Evolutionary conservation across 257 asterid species (phyloP).

Genomic region (Haberlea rhodopensis): DNA sequence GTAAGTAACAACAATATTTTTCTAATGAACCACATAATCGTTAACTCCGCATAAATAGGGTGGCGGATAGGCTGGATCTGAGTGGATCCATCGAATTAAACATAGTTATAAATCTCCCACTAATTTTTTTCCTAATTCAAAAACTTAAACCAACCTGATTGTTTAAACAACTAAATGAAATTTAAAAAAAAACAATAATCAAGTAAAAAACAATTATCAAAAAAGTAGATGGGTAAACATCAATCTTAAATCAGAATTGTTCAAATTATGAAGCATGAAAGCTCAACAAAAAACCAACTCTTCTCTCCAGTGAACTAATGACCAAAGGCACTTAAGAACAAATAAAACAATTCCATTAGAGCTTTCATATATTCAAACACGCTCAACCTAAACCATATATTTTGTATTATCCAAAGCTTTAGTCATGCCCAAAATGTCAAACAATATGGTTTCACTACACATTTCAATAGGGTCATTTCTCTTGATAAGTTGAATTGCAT

Average conservation of each 20-base stretch:
- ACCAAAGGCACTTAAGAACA: neutral
- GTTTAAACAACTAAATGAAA: too few species aligned
- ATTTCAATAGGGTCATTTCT: neutral
- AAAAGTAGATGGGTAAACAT: neutral
- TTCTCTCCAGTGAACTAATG: too few species aligned
- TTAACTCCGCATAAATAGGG: neutral
- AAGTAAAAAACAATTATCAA: neutral
- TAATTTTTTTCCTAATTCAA: neutral
- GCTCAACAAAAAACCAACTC: too few species aligned
- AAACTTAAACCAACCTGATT: neutral
- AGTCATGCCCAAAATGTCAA: neutral
- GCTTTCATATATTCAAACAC: neutral
- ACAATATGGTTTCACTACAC: neutral
- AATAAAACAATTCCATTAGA: neutral
- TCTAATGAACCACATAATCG: neutral
- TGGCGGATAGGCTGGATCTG: neutral
- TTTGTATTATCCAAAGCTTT: neutral
- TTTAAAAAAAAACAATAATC: neutral
- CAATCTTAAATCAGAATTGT: neutral
- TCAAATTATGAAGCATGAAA: neutral
- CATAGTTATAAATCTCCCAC: neutral
- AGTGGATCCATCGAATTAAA: neutral
- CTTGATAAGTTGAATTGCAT: neutral
- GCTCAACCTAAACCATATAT: neutral
- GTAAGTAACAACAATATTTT: too few species aligned